phyloP scores from a whole-genome alignment of 23 red algal species.

The Gracilaria gracilis region DNA sequence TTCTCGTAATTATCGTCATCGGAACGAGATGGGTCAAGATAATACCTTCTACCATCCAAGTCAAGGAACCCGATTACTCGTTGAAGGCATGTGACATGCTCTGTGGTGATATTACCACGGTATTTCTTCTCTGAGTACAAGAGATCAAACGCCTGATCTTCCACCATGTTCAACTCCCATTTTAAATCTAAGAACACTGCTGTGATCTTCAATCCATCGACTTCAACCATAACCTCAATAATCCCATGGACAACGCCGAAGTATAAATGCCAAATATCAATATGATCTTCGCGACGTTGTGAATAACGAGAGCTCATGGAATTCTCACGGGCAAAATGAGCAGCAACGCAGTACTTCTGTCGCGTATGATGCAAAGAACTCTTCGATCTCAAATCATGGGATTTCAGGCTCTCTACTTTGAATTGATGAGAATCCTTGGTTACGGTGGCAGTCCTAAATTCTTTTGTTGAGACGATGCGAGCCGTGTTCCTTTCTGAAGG shows the following conservation, averaged over 20 bases:
- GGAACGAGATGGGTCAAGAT: too few relatives aligned
- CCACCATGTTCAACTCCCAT: not conserved
- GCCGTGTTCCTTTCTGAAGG: not conserved
- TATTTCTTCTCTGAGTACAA: not conserved
- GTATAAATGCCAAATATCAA: not conserved
- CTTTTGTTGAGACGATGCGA: not conserved
- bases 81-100: not conserved
- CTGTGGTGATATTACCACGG: not conserved
- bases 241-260: not conserved
- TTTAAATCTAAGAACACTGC: not conserved
- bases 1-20: too few relatives aligned
- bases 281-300: too few relatives aligned
- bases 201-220: not conserved
- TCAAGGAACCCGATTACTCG: constrained; percentile 20
- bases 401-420: not conserved
- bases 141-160: not conserved
- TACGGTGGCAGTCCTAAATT: not conserved
- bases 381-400: not conserved
- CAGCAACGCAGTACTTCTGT: constrained; percentile 12
- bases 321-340: not conserved
- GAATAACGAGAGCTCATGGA: not conserved
- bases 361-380: not conserved
- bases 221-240: not conserved
- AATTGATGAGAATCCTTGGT: not conserved
- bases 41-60: not conserved